These are phyloP conservation scores for Cladorrhinum samala DNA, from an alignment of 495 filamentous ascomycete species.

Conservation along the genomic window DNA sequence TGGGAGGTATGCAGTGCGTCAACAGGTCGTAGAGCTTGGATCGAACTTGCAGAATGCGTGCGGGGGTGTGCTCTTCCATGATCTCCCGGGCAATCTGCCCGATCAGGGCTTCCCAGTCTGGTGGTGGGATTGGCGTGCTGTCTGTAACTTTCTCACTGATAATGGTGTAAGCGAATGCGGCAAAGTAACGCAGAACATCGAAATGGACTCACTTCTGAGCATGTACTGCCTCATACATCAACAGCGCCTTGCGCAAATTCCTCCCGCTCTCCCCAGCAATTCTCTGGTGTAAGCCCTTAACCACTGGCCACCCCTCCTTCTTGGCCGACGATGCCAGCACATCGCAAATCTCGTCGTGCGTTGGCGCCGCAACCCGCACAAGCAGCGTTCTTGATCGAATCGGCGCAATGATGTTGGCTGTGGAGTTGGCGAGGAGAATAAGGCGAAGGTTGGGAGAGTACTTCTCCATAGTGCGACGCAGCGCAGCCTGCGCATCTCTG, in stretches of 20 bases:
- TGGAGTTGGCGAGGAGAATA: constrained; percentile 89
- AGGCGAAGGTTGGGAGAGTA: constrained; percentile 90
- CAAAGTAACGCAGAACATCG: background rate
- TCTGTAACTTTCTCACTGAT: constrained; percentile 90
- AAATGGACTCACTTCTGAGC: constrained; percentile 92
- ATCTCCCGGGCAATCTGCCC: constrained; percentile 83
- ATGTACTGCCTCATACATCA: constrained; percentile 96
- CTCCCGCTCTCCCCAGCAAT: constrained; percentile 89
- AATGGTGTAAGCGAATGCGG: constrained; percentile 4
- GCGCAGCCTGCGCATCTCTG: constrained; percentile 88
- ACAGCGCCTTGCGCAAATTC: constrained; percentile 79
- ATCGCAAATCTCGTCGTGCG: constrained; percentile 70
- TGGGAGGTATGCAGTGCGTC: constrained; percentile 93
- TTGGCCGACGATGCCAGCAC: constrained; percentile 69
- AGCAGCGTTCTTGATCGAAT: constrained; percentile 85
- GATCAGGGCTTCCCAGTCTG: constrained; percentile 93
- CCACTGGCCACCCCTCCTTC: constrained; percentile 69
- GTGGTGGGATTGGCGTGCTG: constrained; percentile 79
- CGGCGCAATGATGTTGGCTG: constrained; percentile 94
- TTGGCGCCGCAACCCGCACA: constrained; percentile 87
- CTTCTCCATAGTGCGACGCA: constrained; percentile 97
- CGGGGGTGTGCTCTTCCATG: constrained; percentile 81
- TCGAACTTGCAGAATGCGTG: constrained; percentile 76
- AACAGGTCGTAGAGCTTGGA: constrained; percentile 92
- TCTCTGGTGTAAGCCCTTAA: constrained; percentile 64